Evolutionary conservation across 2,329 filamentous ascomycete genomes (phyloP).

Genomic region (Zasmidium cellare): DNA sequence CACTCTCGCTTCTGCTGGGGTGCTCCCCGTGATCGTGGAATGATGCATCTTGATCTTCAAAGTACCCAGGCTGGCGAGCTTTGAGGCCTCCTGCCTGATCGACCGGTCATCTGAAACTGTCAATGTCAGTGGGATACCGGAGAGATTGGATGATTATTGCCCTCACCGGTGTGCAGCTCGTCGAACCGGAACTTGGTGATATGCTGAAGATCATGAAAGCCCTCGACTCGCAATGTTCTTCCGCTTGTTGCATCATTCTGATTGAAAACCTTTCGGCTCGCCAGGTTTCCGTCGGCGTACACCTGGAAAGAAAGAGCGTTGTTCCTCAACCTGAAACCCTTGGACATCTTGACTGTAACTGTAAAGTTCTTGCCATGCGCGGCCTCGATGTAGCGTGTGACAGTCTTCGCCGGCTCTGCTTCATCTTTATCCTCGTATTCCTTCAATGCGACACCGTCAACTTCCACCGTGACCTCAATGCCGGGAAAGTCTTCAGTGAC

Average conservation of each 20-base stretch:
- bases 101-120: not conserved
- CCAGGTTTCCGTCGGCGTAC: constrained; percentile 12
- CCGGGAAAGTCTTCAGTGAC: constrained; percentile 19
- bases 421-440: constrained; percentile 20
- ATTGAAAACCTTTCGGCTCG: not conserved
- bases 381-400: constrained; percentile 25
- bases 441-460: constrained; percentile 16
- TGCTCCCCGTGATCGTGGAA: not conserved
- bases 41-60: constrained; percentile 1
- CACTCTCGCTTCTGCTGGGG: not conserved
- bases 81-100: not conserved
- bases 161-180: not conserved
- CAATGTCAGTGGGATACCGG: no score
- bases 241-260: not conserved
- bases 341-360: constrained; percentile 8
- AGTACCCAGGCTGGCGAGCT: not conserved
- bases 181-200: not conserved
- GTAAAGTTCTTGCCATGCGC: constrained; percentile 14
- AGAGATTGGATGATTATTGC: no score
- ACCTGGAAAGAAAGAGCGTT: constrained; percentile 11
- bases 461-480: constrained; percentile 19
- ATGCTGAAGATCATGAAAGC: not conserved
- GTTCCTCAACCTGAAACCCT: constrained; percentile 2
- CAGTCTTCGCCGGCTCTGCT: constrained; percentile 2
- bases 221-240: not conserved